Evolutionary conservation across 164 flowering plant genomes (phyloP).

Genomic region (Tetrastigma voinierianum): DNA sequence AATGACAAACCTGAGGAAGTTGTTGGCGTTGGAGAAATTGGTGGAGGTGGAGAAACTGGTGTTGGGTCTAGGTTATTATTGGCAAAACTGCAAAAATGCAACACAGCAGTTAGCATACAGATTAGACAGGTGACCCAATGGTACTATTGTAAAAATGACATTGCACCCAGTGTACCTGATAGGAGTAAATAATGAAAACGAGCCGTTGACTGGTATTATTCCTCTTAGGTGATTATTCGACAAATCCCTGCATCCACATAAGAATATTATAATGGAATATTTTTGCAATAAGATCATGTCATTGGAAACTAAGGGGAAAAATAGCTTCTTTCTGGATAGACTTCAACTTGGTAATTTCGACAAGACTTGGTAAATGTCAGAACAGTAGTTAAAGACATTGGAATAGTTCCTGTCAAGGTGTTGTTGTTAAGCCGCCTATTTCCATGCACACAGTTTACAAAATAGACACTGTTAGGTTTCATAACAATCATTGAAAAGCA

Average conservation of each 20-base stretch:
- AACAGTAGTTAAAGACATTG: slow-evolving; percentile 39
- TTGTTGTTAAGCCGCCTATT: slow-evolving; percentile 67
- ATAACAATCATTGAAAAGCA: not conserved
- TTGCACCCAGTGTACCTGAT: slow-evolving; percentile 30
- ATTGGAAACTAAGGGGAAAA: not conserved
- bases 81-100: slow-evolving; percentile 26
- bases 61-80: slow-evolving; percentile 23
- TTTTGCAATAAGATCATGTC: not conserved
- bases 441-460: slow-evolving; percentile 1
- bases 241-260: slow-evolving; percentile 49
- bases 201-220: slow-evolving; percentile 41
- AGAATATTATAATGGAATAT: not conserved
- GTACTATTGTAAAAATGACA: not conserved
- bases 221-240: slow-evolving; percentile 45
- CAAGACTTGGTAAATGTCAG: slow-evolving; percentile 48
- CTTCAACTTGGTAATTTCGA: slow-evolving; percentile 25
- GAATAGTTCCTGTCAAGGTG: slow-evolving; percentile 49
- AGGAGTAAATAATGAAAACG: slow-evolving; percentile 44
- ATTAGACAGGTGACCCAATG: slow-evolving; percentile 1
- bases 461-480: slow-evolving; percentile 1
- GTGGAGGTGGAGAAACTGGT: slow-evolving; percentile 38
- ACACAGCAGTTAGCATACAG: slow-evolving; percentile 3
- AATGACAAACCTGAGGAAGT: slow-evolving; percentile 30
- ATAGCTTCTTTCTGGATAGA: not conserved
- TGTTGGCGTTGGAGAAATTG: slow-evolving; percentile 19